These are phyloP conservation scores for Trametes elegans DNA, from an alignment of 768 basidiomycete genomes.

Conservation along the genomic window DNA sequence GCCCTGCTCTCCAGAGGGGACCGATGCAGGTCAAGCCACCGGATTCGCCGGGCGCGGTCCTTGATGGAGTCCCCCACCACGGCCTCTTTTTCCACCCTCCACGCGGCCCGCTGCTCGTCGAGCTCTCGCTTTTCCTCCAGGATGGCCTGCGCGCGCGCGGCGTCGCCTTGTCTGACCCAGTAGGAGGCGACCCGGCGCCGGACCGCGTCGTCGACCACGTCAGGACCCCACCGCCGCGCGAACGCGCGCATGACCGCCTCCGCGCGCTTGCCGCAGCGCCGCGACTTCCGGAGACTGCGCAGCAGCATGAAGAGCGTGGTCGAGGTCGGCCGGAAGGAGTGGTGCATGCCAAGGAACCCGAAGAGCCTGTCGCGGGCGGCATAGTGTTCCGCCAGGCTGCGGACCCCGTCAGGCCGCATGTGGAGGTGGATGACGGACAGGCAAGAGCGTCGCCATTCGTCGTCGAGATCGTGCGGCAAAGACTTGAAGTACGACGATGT, in stretches of 20 bases:
- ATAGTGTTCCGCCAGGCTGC: conserved; percentile 44
- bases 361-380: conserved; percentile 43
- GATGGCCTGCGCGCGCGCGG: conserved; percentile 5
- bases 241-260: conserved; percentile 44
- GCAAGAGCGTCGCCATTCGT: conserved; percentile 35
- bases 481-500: conserved; percentile 48
- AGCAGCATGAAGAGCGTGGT: conserved; percentile 61
- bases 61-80: background rate
- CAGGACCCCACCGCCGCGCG: conserved; percentile 52
- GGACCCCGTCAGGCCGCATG: conserved; percentile 27
- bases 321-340: conserved; percentile 52
- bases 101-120: conserved; percentile 10
- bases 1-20: conserved; percentile 7
- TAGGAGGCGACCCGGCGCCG: conserved; percentile 55
- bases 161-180: conserved; percentile 53
- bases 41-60: conserved; percentile 1
- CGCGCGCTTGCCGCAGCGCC: conserved; percentile 56
- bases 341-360: conserved; percentile 45
- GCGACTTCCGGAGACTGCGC: conserved; percentile 45
- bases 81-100: conserved; percentile 11
- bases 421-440: conserved; percentile 57
- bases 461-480: conserved; percentile 44
- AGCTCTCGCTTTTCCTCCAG: background rate
- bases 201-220: conserved; percentile 55
- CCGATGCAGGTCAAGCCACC: conserved; percentile 5